Conservation (phyloP, 192 early-diverging fungal genomes). For the Coemansia guatemalensis region DNA sequence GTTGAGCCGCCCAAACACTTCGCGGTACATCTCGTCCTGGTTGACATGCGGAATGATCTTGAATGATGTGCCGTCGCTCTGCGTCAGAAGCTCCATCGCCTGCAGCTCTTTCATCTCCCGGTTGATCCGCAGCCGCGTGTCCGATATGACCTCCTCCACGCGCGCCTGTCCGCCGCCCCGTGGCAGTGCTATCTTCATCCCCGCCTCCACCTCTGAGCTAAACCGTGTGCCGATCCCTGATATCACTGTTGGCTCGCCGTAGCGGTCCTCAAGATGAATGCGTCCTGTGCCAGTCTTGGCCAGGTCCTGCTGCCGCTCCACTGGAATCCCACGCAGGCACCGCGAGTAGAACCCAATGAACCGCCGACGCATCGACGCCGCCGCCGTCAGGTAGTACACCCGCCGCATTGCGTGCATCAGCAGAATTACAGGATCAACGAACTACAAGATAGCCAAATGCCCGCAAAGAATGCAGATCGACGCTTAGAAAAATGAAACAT, state of each 20-base stretch:
- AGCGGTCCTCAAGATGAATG: constrained; percentile 65
- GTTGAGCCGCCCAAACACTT: constrained; percentile 78
- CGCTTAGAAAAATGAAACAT: neutral
- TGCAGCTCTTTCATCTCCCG: constrained; percentile 72
- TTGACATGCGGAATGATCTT: constrained; percentile 84
- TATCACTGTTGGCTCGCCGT: constrained; percentile 68
- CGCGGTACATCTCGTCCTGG: constrained; percentile 82
- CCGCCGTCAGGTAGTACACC: constrained; percentile 79
- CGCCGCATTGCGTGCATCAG: constrained; percentile 76
- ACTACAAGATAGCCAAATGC: constrained; percentile 38
- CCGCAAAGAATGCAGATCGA: neutral
- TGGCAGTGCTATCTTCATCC: constrained; percentile 67
- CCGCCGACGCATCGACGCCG: constrained; percentile 83
- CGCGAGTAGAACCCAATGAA: constrained; percentile 83
- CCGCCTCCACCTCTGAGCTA: constrained; percentile 61
- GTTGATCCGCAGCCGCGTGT: constrained; percentile 77
- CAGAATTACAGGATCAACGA: constrained; percentile 92
- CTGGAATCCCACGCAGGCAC: constrained; percentile 81
- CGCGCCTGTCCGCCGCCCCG: constrained; percentile 61
- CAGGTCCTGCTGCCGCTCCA: constrained; percentile 90
- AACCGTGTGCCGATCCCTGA: constrained; percentile 71
- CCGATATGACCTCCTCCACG: constrained; percentile 76
- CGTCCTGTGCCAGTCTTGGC: constrained; percentile 70
- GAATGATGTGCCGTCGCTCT: constrained; percentile 58
- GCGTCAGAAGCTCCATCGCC: constrained; percentile 64